Evolutionary conservation across 495 filamentous ascomycete genomes (phyloP).

Genomic region (Talaromyces nanjingensis): DNA sequence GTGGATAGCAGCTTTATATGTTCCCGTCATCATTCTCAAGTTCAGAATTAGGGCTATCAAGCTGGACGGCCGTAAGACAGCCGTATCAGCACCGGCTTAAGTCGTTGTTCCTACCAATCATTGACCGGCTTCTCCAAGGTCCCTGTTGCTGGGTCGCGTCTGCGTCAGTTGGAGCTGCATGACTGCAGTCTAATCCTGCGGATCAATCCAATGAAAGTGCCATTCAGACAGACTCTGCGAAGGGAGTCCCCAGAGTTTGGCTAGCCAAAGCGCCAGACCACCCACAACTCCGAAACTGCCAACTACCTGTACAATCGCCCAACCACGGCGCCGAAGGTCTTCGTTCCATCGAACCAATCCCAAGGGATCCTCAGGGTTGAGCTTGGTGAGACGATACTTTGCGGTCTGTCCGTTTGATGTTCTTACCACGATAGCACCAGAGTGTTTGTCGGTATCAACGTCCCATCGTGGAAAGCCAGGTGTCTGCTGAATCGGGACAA

Average conservation of each 20-base stretch:
- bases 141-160: neutral
- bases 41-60: neutral
- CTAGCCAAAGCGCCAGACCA: constrained; percentile 62
- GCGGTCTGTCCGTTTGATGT: constrained; percentile 16
- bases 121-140: neutral
- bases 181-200: constrained; percentile 1
- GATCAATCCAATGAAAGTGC: constrained; percentile 23
- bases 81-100: neutral
- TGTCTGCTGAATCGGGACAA: constrained; percentile 45
- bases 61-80: no score
- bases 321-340: constrained; percentile 57
- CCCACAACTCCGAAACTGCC: constrained; percentile 68
- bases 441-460: constrained; percentile 15
- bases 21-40: neutral
- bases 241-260: constrained; percentile 37
- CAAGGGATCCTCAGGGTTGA: constrained; percentile 62
- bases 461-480: constrained; percentile 26
- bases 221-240: constrained; percentile 30
- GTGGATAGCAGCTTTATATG: neutral
- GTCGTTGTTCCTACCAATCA: neutral
- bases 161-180: neutral
- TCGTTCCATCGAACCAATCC: constrained; percentile 65
- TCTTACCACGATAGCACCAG: constrained; percentile 19
- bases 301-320: constrained; percentile 70
- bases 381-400: constrained; percentile 26